phyloP scores from a whole-genome alignment of 441 rosid genomes.

The Adansonia rubrostipa region DNA sequence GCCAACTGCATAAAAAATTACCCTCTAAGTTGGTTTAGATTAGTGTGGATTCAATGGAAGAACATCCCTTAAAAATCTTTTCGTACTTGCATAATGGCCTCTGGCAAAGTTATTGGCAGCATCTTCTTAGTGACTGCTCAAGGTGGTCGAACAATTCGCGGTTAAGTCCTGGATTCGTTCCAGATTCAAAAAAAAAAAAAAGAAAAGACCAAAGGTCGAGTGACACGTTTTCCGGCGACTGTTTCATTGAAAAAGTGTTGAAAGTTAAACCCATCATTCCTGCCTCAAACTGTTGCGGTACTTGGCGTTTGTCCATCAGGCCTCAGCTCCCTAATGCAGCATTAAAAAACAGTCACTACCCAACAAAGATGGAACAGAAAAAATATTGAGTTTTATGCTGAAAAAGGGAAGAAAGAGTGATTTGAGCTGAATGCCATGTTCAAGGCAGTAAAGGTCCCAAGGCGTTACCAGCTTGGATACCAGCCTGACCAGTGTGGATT shows the following conservation, averaged over 20 bases:
- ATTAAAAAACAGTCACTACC: not conserved
- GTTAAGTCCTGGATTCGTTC: conserved; percentile 25
- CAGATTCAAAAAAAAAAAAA: no score
- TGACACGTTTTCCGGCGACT: conserved; percentile 33
- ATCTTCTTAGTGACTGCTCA: conserved; percentile 43
- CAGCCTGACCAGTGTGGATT: conserved; percentile 40
- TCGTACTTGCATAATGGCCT: conserved; percentile 3
- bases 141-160: conserved; percentile 40
- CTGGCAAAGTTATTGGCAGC: conserved; percentile 36
- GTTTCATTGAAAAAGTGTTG: conserved; percentile 41
- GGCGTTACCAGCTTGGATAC: conserved; percentile 42
- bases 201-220: conserved; percentile 27
- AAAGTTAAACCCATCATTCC: conserved; percentile 27
- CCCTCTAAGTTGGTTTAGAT: no score
- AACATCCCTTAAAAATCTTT: no score
- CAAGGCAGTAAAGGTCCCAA: conserved; percentile 41
- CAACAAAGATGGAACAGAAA: not conserved
- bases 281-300: conserved; percentile 36
- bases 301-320: conserved; percentile 38
- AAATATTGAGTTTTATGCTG: not conserved
- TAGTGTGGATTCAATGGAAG: no score
- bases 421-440: conserved; percentile 39
- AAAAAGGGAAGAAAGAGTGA: not conserved
- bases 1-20: not conserved
- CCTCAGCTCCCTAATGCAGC: not conserved